Evolutionary conservation across 345 rosid species (phyloP).

Genomic region (Alliaria petiolata): DNA sequence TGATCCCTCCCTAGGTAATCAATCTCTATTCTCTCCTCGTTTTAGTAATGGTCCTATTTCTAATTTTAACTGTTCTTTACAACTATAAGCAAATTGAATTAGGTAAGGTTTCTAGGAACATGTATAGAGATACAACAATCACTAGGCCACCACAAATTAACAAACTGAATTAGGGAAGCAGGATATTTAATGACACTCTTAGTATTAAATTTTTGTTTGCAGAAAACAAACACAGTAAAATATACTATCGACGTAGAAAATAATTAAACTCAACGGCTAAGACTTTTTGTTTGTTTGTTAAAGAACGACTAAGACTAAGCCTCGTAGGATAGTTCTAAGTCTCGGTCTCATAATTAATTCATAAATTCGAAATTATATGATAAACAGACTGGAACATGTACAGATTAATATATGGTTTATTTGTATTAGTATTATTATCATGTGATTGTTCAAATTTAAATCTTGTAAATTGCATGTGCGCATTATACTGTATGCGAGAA

Average conservation of each 20-base stretch:
- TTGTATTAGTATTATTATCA: no score
- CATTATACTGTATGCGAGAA: not conserved
- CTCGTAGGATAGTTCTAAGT: no score
- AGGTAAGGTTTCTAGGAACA: no score
- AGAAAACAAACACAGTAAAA: not conserved
- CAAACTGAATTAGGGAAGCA: no score
- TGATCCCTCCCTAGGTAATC: constrained; percentile 31
- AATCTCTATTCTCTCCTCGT: not conserved
- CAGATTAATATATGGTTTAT: no score
- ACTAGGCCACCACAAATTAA: no score
- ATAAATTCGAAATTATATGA: not conserved
- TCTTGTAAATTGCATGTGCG: not conserved
- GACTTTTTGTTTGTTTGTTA: not conserved
- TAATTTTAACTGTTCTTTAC: not conserved
- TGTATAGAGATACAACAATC: no score
- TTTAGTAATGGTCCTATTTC: not conserved
- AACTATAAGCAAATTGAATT: not conserved
- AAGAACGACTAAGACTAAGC: not conserved
- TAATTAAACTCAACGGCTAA: not conserved
- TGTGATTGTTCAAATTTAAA: not conserved
- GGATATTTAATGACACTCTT: not conserved
- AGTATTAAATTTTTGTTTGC: not conserved
- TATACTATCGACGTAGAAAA: not conserved
- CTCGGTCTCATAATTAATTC: not conserved
- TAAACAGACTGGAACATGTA: not conserved